Base-by-base conservation (phyloP, 2,329 filamentous ascomycete genomes). In the Penicillium vulpinum region DNA sequence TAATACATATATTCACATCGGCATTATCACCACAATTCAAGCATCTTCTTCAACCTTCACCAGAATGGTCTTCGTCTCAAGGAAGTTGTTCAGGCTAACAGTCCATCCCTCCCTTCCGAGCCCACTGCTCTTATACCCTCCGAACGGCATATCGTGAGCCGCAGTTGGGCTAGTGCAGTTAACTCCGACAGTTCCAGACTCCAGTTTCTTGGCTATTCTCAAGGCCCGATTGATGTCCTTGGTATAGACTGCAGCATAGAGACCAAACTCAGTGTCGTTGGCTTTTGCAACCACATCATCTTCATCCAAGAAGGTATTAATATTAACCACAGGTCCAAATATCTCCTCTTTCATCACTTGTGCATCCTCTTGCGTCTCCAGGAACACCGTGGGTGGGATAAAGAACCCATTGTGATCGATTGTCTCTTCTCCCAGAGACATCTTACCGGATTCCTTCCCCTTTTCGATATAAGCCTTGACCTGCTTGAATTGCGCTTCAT, bases 401-500 rank as follows among this genome's bases (percentile, higher is more conserved):
- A 92, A 95, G 84, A 90, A 95, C 60, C 90, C 90, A 22, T 52
- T 52, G 8, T 28, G 16, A 81, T 90, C 21, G 87, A 59, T 90
- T 89, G 85, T 85, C 72, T 88, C 86, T 67, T 85, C 85, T 62
- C 86, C 87, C 45, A 80, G 83, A 67, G 85, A 82, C 59, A 93
- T 71, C 50, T 77, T 88, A 55, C 85, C 85, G 67, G 85, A 84
- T 36, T 79, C 79, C 77, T 87, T 87, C 54, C 85, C 85, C 59
- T 83, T 79, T 73, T 93, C 77, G 69, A 88, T 88, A 76, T 88
- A 76, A 85, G 86, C 67, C 77, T 81, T 5, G 21, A 8, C 89
- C 93, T 92, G 79, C 93, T 93, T 90, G 71, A 88, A 94, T 77
- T 94, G 91, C 40, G 91, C 78, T 77, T 92, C 82, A 65, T 87